Evolutionary conservation across 2,329 filamentous ascomycete genomes (phyloP), one percentile per base, ranked within the genome.

Genomic region (Exophiala sp.): DNA sequence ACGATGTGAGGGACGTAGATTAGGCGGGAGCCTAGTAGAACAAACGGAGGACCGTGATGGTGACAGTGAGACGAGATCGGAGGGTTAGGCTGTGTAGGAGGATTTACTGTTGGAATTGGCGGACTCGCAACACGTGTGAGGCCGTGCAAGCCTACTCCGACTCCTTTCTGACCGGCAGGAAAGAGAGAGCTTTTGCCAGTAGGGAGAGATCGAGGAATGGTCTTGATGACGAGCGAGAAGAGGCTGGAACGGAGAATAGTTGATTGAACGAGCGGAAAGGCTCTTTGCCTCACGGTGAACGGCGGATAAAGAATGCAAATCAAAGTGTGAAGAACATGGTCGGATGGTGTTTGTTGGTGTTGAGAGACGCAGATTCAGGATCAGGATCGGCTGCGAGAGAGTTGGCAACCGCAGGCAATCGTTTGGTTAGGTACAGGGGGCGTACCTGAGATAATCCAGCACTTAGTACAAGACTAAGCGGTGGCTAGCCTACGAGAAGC

Each of bases 101-200:
- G 38, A 41, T 19, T 37, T 37, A 19, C 29, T 34, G 34, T 24
- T 29, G 23, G n/a, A 14, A 23, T 34, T 39, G 16, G 44, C 9
- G 34, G 13, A 30, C 16, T 46, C 32, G 44, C n/a, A 37, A 24
- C 24, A 24, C 19, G 19, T 35, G 19, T 35, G 39, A 43, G 38
- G 39, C 19, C 21, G 41, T 16, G 46, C n/a, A 27, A 55, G 23
- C 27, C 39, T 21, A 40, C 18, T 27, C 37, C 41, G 23, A 52
- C 51, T 57, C 54, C 54, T 57, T 52, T 57, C 54, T 57, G 51
- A 42, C 54, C 54, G 41, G 54, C 54, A 54, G 54, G 40, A 46
- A 57, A 57, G 50, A 55, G 39, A 51, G 34, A 46, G 43, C 44
- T 40, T 48, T 43, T 35, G 14, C 34, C 46, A 23, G 38, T 27